phyloP scores from a whole-genome alignment of 2,329 filamentous ascomycete species.

The Ampelomyces quisqualis region DNA sequence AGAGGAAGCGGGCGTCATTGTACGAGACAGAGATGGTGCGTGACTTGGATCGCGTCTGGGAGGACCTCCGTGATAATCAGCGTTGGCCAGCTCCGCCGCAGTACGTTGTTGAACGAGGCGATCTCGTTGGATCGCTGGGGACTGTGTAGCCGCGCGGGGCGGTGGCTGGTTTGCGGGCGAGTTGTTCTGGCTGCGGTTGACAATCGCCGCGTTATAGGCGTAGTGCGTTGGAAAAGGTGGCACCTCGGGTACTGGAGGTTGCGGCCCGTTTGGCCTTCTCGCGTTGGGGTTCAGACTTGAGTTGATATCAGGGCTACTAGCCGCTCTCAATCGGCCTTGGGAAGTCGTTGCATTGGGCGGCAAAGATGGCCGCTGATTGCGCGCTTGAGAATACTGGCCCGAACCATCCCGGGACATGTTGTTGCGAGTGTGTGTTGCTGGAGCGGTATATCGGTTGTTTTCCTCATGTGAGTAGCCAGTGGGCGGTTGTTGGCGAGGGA shows the following conservation, averaged over 20 bases:
- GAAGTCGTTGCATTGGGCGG: slow-evolving; percentile 60
- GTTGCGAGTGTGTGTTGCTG: slow-evolving; percentile 72
- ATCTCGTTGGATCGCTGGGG: slow-evolving; percentile 66
- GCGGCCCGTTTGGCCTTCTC: slow-evolving; percentile 54
- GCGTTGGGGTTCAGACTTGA: slow-evolving; percentile 58
- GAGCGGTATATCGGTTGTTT: slow-evolving; percentile 81
- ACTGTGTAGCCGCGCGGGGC: slow-evolving; percentile 68
- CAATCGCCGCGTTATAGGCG: slow-evolving; percentile 58
- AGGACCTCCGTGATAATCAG: slow-evolving; percentile 40
- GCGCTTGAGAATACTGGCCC: slow-evolving; percentile 64
- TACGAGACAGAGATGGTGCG: slow-evolving; percentile 26
- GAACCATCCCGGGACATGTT: slow-evolving; percentile 76
- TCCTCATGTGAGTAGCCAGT: slow-evolving; percentile 72
- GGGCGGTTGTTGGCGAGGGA: slow-evolving; percentile 72
- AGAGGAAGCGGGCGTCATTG: slow-evolving; percentile 44
- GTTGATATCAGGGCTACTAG: slow-evolving; percentile 90
- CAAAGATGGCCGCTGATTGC: slow-evolving; percentile 76
- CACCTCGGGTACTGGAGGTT: slow-evolving; percentile 46
- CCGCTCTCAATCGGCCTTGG: slow-evolving; percentile 72
- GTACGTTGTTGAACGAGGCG: slow-evolving; percentile 49
- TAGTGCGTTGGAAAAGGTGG: slow-evolving; percentile 59
- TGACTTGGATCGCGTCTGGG: slow-evolving; percentile 37
- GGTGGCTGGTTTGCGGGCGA: slow-evolving; percentile 75
- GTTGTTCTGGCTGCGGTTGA: slow-evolving; percentile 77
- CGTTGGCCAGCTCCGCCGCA: slow-evolving; percentile 40